These are phyloP conservation scores for Erodium maritimum DNA, from an alignment of 345 rosid genomes.

Conservation along the genomic window DNA sequence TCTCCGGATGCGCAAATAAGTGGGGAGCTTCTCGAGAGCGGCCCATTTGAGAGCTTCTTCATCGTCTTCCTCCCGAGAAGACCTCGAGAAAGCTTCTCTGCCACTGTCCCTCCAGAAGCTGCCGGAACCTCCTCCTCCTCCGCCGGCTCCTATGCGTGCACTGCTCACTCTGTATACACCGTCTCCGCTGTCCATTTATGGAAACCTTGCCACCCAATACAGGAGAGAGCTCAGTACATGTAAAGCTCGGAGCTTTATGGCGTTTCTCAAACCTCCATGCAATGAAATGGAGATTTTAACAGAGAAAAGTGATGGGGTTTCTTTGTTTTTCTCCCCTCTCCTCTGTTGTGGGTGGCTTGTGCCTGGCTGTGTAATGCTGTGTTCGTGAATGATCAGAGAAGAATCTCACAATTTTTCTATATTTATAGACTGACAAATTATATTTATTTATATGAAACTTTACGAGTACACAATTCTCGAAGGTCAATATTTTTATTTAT, in stretches of 20 bases:
- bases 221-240: not conserved
- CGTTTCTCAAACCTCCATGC: no score
- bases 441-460: not conserved
- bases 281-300: no score
- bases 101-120: conserved; percentile 30
- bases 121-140: conserved; percentile 8
- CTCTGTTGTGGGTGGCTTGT: not conserved
- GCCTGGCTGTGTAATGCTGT: not conserved
- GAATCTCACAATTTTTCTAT: no score
- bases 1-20: conserved; percentile 51
- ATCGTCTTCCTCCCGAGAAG: conserved; percentile 40
- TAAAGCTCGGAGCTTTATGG: not conserved
- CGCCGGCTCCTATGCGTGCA: conserved; percentile 23
- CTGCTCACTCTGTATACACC: conserved; percentile 15
- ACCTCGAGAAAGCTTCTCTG: conserved; percentile 34
- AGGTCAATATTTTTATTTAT: not conserved
- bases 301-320: no score
- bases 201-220: not conserved
- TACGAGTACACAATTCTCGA: not conserved
- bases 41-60: conserved; percentile 92
- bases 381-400: not conserved
- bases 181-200: conserved; percentile 27
- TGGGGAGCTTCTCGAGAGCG: conserved; percentile 79
- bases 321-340: not conserved
- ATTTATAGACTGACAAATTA: no score